Evolutionary conservation across 805 yeast genomes (phyloP).

Genomic region (Myxozyma udenii): DNA sequence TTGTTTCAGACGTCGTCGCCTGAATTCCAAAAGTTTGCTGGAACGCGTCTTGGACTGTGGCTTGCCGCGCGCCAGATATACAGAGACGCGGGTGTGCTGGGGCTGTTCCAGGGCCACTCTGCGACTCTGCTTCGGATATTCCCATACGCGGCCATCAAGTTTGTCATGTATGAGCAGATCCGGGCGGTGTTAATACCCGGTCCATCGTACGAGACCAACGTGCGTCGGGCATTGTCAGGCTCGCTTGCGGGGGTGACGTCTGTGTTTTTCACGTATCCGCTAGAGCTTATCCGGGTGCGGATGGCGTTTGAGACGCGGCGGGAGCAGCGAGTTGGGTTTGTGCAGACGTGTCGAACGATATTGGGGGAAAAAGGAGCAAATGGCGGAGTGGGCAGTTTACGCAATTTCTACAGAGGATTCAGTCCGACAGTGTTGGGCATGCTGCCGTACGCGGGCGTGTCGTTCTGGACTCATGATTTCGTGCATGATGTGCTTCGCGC

Average conservation of each 20-base stretch:
- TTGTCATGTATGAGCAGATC: conserved; percentile 93
- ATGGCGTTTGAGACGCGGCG: conserved; percentile 78
- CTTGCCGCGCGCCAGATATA: conserved; percentile 69
- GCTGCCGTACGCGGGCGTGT: conserved; percentile 97
- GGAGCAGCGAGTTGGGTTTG: conserved; percentile 11
- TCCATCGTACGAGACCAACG: conserved; percentile 70
- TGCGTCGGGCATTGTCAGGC: conserved; percentile 80
- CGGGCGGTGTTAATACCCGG: conserved; percentile 74
- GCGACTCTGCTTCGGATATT: conserved; percentile 87
- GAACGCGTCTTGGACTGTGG: conserved; percentile 71
- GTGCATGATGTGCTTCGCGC: conserved; percentile 82
- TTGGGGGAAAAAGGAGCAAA: conserved; percentile 5
- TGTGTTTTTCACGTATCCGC: conserved; percentile 86
- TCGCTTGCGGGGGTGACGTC: conserved; percentile 78
- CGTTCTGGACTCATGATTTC: conserved; percentile 89
- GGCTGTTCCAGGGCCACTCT: conserved; percentile 93
- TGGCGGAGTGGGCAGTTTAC: conserved; percentile 35
- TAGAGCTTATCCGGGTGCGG: conserved; percentile 85
- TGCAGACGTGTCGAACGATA: conserved; percentile 15
- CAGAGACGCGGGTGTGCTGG: conserved; percentile 65
- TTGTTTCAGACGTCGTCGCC: conserved; percentile 94
- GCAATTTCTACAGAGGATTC: conserved; percentile 90
- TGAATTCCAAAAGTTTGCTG: conserved; percentile 73
- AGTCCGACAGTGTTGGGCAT: conserved; percentile 91
- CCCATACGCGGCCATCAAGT: conserved; percentile 96